phyloP scores from a whole-genome alignment of 345 rosid species.

The Aurinia saxatilis region DNA sequence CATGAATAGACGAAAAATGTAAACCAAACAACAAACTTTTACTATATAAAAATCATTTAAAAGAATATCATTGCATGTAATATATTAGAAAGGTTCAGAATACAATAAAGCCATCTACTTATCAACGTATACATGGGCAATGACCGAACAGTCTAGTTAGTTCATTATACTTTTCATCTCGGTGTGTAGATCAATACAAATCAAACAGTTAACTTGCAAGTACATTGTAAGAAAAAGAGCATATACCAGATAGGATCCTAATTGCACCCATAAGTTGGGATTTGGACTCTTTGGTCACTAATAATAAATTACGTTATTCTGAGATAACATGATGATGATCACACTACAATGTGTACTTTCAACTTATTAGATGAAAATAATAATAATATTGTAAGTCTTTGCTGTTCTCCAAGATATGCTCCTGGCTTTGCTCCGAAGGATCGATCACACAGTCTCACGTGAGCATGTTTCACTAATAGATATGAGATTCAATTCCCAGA shows the following conservation, averaged over 20 bases:
- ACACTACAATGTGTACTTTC: background rate
- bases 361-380: background rate
- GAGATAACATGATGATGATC: background rate
- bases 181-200: too few relatives aligned
- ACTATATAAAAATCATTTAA: background rate
- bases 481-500: background rate
- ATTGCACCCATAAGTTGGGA: background rate
- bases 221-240: too few relatives aligned
- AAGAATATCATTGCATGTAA: too few relatives aligned
- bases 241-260: background rate
- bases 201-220: too few relatives aligned
- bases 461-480: conserved; percentile 3
- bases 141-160: too few relatives aligned
- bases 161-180: too few relatives aligned
- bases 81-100: too few relatives aligned
- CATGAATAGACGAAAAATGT: too few relatives aligned
- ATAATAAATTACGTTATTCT: background rate
- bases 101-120: too few relatives aligned
- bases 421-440: conserved; percentile 24
- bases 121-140: too few relatives aligned
- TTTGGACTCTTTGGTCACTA: background rate
- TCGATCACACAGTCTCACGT: conserved; percentile 20
- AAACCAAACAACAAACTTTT: too few relatives aligned
- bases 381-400: background rate
- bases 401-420: conserved; percentile 16